These are phyloP conservation scores for Lactarius tabidus DNA, from an alignment of 768 basidiomycete species.

Conservation along the genomic window DNA sequence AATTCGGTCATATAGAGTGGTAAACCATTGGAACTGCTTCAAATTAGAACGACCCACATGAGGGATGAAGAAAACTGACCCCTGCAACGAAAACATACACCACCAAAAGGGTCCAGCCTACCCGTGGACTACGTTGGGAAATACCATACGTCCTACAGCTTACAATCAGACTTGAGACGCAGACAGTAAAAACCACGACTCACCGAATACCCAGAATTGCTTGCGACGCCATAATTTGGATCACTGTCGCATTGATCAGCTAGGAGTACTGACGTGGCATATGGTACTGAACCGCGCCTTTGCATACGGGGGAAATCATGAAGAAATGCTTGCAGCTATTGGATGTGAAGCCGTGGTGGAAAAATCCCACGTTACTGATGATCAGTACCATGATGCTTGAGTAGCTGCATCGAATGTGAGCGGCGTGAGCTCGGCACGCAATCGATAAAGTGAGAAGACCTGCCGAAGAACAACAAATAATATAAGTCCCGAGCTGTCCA, in stretches of 20 bases:
- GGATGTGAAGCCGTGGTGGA: conserved; percentile 45
- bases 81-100: conserved; percentile 40
- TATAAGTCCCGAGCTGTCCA: conserved; percentile 15
- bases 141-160: conserved; percentile 52
- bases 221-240: conserved; percentile 64
- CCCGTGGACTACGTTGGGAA: conserved; percentile 40
- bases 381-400: conserved; percentile 46
- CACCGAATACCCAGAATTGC: conserved; percentile 60
- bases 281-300: conserved; percentile 41
- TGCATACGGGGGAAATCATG: conserved; percentile 52
- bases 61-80: conserved; percentile 35
- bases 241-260: conserved; percentile 35
- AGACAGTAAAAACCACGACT: conserved; percentile 4
- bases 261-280: not conserved
- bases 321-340: conserved; percentile 46
- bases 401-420: conserved; percentile 33
- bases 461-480: conserved; percentile 23
- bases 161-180: not conserved
- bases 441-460: not conserved
- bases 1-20: conserved; percentile 46
- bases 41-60: conserved; percentile 22
- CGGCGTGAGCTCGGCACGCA: not conserved
- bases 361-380: conserved; percentile 57
- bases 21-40: conserved; percentile 50
- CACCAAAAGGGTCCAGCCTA: conserved; percentile 39